These are phyloP conservation scores for Botrytis byssoidea DNA, from an alignment of 2,329 filamentous ascomycete genomes.

Conservation along the genomic window DNA sequence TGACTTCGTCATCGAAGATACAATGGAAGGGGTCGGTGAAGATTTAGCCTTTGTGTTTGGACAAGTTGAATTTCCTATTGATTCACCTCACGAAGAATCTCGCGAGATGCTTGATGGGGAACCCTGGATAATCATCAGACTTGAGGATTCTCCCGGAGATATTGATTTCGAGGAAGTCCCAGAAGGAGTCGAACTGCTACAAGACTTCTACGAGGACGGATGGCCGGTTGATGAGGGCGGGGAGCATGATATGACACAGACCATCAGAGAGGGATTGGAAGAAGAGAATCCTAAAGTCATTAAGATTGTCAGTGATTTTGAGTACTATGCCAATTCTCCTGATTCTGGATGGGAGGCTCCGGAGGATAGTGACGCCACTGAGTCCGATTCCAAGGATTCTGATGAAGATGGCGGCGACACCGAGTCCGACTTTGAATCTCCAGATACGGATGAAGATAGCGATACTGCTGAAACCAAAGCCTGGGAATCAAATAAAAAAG, in stretches of 20 bases:
- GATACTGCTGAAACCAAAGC: background rate
- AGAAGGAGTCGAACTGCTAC: background rate
- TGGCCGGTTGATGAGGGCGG: background rate
- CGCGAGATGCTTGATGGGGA: background rate
- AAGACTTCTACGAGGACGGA: background rate
- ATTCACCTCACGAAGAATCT: too few species aligned
- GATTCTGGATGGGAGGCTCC: background rate
- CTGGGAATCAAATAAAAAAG: background rate
- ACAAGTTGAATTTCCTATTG: background rate
- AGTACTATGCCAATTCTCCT: background rate
- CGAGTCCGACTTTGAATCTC: background rate
- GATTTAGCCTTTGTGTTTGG: background rate
- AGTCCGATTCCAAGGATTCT: background rate
- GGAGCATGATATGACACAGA: background rate
- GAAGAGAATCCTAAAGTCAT: background rate
- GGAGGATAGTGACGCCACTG: background rate
- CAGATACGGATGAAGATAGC: background rate
- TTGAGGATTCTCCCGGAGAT: background rate
- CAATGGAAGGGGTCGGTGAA: background rate
- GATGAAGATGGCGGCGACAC: background rate
- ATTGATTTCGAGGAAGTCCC: background rate
- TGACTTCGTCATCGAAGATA: background rate
- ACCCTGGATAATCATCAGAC: background rate
- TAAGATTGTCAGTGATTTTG: background rate
- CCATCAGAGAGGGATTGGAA: background rate